phyloP scores from a whole-genome alignment of 345 rosid species.

The Geranium brycei region DNA sequence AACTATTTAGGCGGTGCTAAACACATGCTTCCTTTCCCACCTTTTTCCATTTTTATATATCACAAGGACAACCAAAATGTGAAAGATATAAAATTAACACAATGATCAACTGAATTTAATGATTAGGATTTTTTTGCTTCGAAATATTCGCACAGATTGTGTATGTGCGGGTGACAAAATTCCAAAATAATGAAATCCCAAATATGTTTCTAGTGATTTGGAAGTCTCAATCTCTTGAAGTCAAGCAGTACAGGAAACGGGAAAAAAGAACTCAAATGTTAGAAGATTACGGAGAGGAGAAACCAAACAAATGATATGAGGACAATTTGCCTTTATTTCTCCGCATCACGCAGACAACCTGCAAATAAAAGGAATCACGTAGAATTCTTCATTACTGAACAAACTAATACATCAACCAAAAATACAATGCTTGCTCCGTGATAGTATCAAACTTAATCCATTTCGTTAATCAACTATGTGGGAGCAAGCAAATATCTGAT shows the following conservation, averaged over 20 bases:
- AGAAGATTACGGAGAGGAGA: background rate
- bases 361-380: slow-evolving; percentile 5
- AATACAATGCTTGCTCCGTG: background rate
- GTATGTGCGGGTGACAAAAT: background rate
- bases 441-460: background rate
- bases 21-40: background rate
- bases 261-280: too few species aligned
- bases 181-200: background rate
- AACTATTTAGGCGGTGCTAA: background rate
- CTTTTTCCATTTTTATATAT: background rate
- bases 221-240: too few species aligned
- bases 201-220: too few species aligned
- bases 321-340: background rate
- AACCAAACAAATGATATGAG: background rate
- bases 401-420: background rate
- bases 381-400: background rate
- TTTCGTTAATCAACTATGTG: background rate
- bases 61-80: background rate
- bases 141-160: background rate
- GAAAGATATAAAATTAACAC: too few species aligned
- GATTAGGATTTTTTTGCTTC: too few species aligned
- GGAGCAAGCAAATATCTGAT: background rate
- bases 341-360: background rate
- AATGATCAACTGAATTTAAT: too few species aligned
- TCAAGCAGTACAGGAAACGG: too few species aligned